Evolutionary conservation across 257 asterid species (phyloP).

Genomic region (Ajuga chamaepitys): DNA sequence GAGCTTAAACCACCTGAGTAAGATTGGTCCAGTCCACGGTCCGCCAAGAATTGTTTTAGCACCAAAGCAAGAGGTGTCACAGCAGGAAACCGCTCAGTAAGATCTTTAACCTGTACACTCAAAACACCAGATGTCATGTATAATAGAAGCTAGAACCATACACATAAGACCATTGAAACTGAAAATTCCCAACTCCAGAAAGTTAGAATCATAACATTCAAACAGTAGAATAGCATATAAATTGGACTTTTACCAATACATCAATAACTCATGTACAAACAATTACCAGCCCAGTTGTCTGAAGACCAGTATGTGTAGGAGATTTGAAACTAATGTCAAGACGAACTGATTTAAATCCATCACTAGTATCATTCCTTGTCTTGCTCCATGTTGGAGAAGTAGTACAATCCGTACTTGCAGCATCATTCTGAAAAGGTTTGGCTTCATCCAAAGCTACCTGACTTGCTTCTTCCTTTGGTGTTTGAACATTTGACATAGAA

Average conservation of each 20-base stretch:
- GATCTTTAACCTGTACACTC: conserved; percentile 77
- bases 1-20: conserved; percentile 99
- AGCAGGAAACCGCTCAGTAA: conserved; percentile 87
- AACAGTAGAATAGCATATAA: conserved; percentile 6
- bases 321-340: conserved; percentile 98
- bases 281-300: conserved; percentile 93
- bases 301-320: conserved; percentile 93
- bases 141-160: conserved; percentile 4
- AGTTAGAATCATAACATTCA: not conserved
- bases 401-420: conserved; percentile 33
- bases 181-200: not conserved
- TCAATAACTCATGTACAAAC: conserved; percentile 9
- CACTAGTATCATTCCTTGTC: conserved; percentile 26
- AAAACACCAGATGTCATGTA: conserved; percentile 4
- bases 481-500: conserved; percentile 39
- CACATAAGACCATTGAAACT: conserved; percentile 8
- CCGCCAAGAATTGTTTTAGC: conserved; percentile 95
- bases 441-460: conserved; percentile 39
- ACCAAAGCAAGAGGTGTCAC: conserved; percentile 86
- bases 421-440: conserved; percentile 41
- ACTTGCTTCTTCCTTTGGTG: conserved; percentile 42
- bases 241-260: not conserved
- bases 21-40: conserved; percentile 94
- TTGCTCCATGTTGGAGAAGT: conserved; percentile 37
- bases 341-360: conserved; percentile 75